Conservation (phyloP, 306 rosid species). For the Malus asiatica region DNA sequence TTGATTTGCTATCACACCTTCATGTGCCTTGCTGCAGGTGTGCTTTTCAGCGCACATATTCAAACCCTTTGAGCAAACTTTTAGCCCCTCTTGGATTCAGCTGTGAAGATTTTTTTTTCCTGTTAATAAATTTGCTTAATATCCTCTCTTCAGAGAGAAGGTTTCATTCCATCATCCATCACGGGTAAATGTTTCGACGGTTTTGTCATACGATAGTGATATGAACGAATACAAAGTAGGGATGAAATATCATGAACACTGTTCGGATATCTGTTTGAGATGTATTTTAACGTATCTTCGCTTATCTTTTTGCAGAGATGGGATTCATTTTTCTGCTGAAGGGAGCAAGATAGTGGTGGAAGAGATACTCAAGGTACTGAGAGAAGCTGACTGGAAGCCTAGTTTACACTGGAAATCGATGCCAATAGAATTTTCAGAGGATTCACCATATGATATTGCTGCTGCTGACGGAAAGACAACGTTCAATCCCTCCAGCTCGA, state of each 20-base stretch:
- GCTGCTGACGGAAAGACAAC: conserved; percentile 75
- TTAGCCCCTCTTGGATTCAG: background rate
- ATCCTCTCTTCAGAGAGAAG: background rate
- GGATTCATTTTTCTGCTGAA: conserved; percentile 80
- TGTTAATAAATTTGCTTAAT: background rate
- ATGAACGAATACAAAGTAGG: background rate
- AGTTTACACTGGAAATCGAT: conserved; percentile 78
- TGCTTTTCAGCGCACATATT: background rate
- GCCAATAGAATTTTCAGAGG: conserved; percentile 73
- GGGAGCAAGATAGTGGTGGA: conserved; percentile 82
- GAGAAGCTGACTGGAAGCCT: conserved; percentile 86
- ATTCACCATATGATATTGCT: conserved; percentile 78
- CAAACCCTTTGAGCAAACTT: background rate
- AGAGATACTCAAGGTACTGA: conserved; percentile 71
- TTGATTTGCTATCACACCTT: background rate
- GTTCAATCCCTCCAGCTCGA: conserved; percentile 77
- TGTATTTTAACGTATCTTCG: background rate
- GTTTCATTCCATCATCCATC: background rate
- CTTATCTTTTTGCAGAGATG: conserved; percentile 51
- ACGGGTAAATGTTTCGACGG: background rate
- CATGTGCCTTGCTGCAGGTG: background rate
- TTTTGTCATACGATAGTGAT: background rate
- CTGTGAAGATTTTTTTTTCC: background rate
- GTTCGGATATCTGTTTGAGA: background rate
- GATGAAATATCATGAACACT: background rate